Evolutionary conservation across 2,329 filamentous ascomycete species (phyloP).

Genomic region (Falciphora oryzae): DNA sequence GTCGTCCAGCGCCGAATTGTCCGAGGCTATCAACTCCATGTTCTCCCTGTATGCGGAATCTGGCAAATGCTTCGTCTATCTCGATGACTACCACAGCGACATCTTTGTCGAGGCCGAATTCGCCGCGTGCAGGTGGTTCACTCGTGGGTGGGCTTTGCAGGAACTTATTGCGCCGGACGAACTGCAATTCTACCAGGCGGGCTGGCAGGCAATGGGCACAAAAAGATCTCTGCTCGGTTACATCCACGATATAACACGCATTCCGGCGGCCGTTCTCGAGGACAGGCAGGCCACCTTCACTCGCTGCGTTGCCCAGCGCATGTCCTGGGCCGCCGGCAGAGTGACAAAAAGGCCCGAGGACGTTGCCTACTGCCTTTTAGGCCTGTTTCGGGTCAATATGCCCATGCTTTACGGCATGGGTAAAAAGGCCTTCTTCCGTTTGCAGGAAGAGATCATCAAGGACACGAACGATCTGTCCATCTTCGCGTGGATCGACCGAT

Average conservation of each 20-base stretch:
- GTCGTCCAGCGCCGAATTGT: conserved; percentile 19
- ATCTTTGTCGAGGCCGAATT: not conserved
- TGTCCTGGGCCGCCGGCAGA: conserved; percentile 21
- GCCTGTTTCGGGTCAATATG: conserved; percentile 22
- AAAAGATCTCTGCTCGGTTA: not conserved
- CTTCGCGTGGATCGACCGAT: not conserved
- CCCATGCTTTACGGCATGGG: conserved; percentile 21
- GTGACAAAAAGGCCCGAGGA: conserved; percentile 18
- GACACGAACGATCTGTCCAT: not conserved
- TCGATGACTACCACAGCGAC: conserved; percentile 14
- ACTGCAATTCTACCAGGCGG: conserved; percentile 15
- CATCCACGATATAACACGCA: conserved; percentile 1
- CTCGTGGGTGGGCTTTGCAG: conserved; percentile 19
- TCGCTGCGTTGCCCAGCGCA: conserved; percentile 17
- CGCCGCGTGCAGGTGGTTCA: conserved; percentile 16
- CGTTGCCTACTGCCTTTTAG: conserved; percentile 21
- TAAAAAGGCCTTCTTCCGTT: conserved; percentile 15
- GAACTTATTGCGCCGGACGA: conserved; percentile 17
- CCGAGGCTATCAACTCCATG: conserved; percentile 18
- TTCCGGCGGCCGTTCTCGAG: not conserved
- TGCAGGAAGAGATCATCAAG: conserved; percentile 18
- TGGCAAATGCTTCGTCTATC: conserved; percentile 17
- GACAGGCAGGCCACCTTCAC: conserved; percentile 6
- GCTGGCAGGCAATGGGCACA: conserved; percentile 16
- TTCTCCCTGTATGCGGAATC: conserved; percentile 19